These are phyloP conservation scores for Brassica rapa DNA, from an alignment of 345 rosid species.

Conservation along the genomic window DNA sequence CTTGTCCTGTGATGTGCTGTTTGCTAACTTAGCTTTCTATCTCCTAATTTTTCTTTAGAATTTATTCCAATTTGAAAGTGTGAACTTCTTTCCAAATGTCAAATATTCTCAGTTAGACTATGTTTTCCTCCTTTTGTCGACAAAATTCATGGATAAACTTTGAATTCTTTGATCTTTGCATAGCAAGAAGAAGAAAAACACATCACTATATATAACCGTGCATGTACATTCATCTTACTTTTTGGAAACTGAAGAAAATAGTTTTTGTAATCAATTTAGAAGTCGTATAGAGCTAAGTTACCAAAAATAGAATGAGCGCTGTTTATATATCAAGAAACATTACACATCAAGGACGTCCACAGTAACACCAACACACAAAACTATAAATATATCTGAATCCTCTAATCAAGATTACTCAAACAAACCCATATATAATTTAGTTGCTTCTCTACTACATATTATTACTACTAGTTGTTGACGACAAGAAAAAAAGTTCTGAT, in stretches of 20 bases:
- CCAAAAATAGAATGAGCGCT: neutral
- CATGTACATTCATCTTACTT: neutral
- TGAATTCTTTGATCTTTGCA: neutral
- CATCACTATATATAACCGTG: neutral
- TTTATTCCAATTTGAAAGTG: neutral
- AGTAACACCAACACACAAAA: constrained; percentile 32
- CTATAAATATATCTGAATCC: constrained; percentile 14
- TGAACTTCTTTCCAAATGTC: neutral
- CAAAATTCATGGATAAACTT: neutral
- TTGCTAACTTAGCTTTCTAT: neutral
- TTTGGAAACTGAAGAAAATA: too few relatives aligned
- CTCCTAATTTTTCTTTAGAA: neutral
- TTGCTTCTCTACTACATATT: constrained; percentile 1
- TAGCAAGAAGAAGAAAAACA: neutral
- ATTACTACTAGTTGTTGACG: constrained; percentile 6
- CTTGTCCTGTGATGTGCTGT: neutral
- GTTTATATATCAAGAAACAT: constrained; percentile 30
- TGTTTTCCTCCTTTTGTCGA: neutral
- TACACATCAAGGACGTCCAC: constrained; percentile 2
- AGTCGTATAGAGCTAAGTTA: constrained; percentile 1
- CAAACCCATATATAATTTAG: constrained; percentile 22
- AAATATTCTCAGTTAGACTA: neutral
- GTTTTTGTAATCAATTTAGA: neutral
- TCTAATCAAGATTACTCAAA: constrained; percentile 18
- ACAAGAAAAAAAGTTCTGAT: constrained; percentile 8